These are phyloP conservation scores for Talaromyces thailandensis DNA, from an alignment of 495 filamentous ascomycete species.

Conservation along the genomic window DNA sequence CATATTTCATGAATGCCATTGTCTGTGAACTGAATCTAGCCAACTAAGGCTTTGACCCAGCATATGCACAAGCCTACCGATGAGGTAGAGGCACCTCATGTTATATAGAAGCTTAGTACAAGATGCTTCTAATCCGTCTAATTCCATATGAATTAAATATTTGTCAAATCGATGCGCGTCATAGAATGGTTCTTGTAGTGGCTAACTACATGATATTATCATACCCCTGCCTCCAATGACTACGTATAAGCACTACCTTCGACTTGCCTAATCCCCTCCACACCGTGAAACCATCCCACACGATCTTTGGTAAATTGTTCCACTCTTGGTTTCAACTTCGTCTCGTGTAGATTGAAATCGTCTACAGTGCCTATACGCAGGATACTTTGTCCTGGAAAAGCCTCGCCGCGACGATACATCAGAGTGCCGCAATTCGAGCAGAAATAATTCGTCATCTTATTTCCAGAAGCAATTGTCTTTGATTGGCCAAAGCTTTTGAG, in stretches of 20 bases:
- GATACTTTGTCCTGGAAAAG: slow-evolving; percentile 29
- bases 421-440: slow-evolving; percentile 44
- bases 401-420: slow-evolving; percentile 37
- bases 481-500: slow-evolving; percentile 30
- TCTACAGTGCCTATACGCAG: slow-evolving; percentile 45
- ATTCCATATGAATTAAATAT: no score
- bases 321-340: slow-evolving; percentile 33
- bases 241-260: not conserved
- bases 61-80: no score
- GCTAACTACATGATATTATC: not conserved
- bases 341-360: slow-evolving; percentile 43
- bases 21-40: no score
- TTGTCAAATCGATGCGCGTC: no score
- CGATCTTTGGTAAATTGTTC: slow-evolving; percentile 37
- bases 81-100: no score
- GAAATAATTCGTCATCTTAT: slow-evolving; percentile 46
- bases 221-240: not conserved
- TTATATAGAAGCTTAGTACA: no score
- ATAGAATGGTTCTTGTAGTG: not conserved
- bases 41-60: no score
- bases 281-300: slow-evolving; percentile 30
- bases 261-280: slow-evolving; percentile 17
- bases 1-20: no score
- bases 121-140: no score
- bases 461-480: slow-evolving; percentile 29